Base-by-base conservation (phyloP, 768 basidiomycete species). In the Boletus subcaerulescens region DNA sequence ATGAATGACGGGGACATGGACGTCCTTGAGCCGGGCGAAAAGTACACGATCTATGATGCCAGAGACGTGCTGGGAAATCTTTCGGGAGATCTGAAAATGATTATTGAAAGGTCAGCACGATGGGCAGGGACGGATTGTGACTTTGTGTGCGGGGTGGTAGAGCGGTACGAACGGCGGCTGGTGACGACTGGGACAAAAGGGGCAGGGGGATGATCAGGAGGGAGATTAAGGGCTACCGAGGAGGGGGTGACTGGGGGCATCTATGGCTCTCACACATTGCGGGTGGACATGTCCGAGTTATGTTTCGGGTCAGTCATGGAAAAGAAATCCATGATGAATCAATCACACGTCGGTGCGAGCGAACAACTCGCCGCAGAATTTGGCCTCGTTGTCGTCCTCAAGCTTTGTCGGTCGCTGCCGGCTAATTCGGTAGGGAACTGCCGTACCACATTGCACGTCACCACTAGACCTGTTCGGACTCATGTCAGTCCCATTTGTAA, bases 81-180 rank as follows among this genome's bases (percentile, higher is more conserved):
- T 29, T 76, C 82, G 3, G 71, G 64, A 5, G 81, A 82, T 45
- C 81, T 81, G 57, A 74, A 73, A 32, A 48, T 67, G 39, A 76
- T 93, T 10, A 52, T 91, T 0, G 65, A 66, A 20, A 76, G 78
- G 18, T 86, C 76, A 0, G 81, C 80, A 7, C 51, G 65, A 40
- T 83, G 85, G 75, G 69, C 78, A 1, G 87, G 89, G 1, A 79
- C 87, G 6, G 69, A 71, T 1, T 71, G 68, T 20, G 79, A 80
- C 48, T 77, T 81, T 56, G 41, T 95, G 42, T 69, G 75, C 3
- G 70, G 66, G 11, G 76, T 88, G 15, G 75, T 91, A 29, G 86
- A 87, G 67, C 69, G 72, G 48, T 85, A 83, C 52, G 93, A 94
- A 71, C 74, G 82, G 56, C 74, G 89, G 47, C 56, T 93, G 35